Base-by-base conservation (phyloP, 202 grass and related monocot genomes). In the Panicum virgatum region DNA sequence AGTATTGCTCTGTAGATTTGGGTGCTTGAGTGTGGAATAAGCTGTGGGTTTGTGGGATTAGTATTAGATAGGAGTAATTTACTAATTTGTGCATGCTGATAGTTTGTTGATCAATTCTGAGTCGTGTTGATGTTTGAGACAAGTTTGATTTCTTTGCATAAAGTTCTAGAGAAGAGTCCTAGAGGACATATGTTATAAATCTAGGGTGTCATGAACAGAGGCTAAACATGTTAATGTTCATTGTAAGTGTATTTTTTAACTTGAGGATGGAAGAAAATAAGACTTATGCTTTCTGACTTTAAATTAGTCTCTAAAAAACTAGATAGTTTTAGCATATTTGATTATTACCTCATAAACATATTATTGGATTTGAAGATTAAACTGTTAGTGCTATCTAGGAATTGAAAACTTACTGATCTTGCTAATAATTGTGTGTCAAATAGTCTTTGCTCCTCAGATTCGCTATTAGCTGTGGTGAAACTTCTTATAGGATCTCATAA, bases 261-360 rank as follows among this genome's bases (percentile, higher is more conserved):
- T 50, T 62, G 5, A 38, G 19, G n/a, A 42, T 50, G 3, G n/a
- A 50, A 76, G 19, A 47, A 48, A 47, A 19, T 4, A 34, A 80
- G 6, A 46, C 38, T n/a, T 34, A 5, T 67, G 10, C 12, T 62
- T 54, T 11, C 45, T 83, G 36, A 56, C 12, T 40, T 32, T 26
- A 19, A 46, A 3, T 46, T 81, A n/a, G 2, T 38, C 44, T 58
- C 20, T 27, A 9, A 82, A 72, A 39, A 44, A 44, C 11, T 61
- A 7, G 57, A 32, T 18, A 18, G 40, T 18, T 39, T 78, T 80
- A 86, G 46, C 36, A 46, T 64, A 79, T 44, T 13, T 63, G 34
- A 26, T 48, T 73, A 20, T 52, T 16, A 52, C 8, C 15, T 72
- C 22, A 26, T 26, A 27, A 38, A 12, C 19, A 22, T 53, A 39